Evolutionary conservation across 192 early-diverging fungal species (phyloP).

Genomic region (Linnemannia schmuckeri): DNA sequence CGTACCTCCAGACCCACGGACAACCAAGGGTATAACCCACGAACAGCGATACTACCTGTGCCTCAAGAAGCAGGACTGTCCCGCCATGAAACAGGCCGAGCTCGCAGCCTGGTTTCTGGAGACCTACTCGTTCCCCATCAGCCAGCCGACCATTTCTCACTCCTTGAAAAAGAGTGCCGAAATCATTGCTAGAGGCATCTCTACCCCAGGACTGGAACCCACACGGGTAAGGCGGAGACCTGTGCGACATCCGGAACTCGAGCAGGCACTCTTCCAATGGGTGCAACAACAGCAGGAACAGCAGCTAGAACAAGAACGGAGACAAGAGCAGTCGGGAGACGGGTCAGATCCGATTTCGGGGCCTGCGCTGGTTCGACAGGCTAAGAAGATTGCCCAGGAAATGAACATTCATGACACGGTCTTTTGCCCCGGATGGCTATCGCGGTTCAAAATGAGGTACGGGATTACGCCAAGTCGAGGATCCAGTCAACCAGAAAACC

Average conservation of each 20-base stretch:
- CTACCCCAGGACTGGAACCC: conserved; percentile 18
- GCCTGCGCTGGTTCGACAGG: conserved; percentile 25
- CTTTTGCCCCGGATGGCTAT: conserved; percentile 49
- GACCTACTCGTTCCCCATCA: conserved; percentile 24
- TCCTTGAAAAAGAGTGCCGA: conserved; percentile 36
- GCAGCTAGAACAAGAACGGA: neutral
- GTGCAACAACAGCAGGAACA: conserved; percentile 16
- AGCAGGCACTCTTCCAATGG: conserved; percentile 39
- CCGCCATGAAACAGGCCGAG: conserved; percentile 42
- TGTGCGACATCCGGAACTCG: conserved; percentile 49
- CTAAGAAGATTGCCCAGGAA: conserved; percentile 38
- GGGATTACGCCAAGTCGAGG: neutral
- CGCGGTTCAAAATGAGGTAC: conserved; percentile 44
- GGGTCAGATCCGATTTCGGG: conserved; percentile 23
- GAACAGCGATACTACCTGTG: conserved; percentile 49
- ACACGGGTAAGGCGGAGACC: conserved; percentile 36
- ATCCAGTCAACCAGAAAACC: neutral
- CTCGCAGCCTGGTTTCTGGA: conserved; percentile 38
- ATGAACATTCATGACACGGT: conserved; percentile 43
- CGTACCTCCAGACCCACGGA: conserved; percentile 9
- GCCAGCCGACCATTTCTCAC: conserved; percentile 48
- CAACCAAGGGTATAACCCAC: conserved; percentile 38
- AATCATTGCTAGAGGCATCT: conserved; percentile 24
- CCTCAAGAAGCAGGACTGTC: conserved; percentile 49
- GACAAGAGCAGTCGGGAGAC: neutral